Evolutionary conservation across 1,284 basidiomycete species (phyloP), one percentile per base, ranked within the genome.

Genomic region (Ceratobasidium papillatum): DNA sequence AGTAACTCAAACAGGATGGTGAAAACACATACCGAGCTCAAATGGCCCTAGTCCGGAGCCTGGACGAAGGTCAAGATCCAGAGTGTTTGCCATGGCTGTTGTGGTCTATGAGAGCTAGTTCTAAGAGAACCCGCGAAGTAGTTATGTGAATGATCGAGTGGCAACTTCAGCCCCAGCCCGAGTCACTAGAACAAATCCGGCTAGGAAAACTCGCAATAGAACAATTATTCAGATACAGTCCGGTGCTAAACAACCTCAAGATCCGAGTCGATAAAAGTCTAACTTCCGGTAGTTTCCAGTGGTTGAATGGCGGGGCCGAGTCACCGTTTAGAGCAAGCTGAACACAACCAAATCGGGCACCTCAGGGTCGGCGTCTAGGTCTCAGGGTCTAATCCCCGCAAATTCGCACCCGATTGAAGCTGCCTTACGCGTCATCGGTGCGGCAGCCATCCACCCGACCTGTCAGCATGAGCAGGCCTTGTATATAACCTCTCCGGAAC

Each of bases 31-130:
- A 91, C 93, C 93, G 61, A 95, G 85, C 78, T 91, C 89, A 81
- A 95, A 95, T 64, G 89, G 86, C 3, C 93, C 93, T 54, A 95
- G 85, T 12, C 91, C 91, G 25, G 83, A 83, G n/a, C 93, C 94
- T 36, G 94, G 94, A 76, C 88, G 83, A 75, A 95, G 85, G 78
- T 95, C 92, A 78, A 93, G 85, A 76, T 93, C 90, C 63, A 66
- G 74, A 19, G 75, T 65, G 14, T 59, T 59, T 11, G 75, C 76
- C 75, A 77, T 77, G 9, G 56, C 54, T 2, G 25, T 14, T 14
- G 11, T 27, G 43, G 9, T n/a, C 56, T 47, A 22, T 30, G n/a
- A 38, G 30, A 34, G 32, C 9, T 22, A 34, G 54, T 58, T 19
- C 22, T 8, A 19, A 19, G 9, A 7, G 2, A 14, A 7, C 14